phyloP scores from a whole-genome alignment of 75 land plant genomes.

The Cupressus sempervirens region DNA sequence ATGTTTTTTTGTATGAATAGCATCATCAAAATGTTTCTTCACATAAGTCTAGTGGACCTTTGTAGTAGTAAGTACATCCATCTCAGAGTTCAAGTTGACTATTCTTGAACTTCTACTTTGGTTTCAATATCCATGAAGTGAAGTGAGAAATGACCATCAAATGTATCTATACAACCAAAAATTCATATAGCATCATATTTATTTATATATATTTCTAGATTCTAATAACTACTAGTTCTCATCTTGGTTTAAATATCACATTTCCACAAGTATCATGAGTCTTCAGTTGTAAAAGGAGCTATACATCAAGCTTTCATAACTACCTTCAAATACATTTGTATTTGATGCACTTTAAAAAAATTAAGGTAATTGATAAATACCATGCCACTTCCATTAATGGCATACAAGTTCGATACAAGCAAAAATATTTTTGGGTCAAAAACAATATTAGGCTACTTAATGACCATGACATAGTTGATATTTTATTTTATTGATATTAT shows the following conservation, averaged over 20 bases:
- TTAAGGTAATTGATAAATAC: neutral
- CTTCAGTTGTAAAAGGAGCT: neutral
- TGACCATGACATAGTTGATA: neutral
- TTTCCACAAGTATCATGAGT: neutral
- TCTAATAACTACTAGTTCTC: neutral
- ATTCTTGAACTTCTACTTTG: too few relatives aligned
- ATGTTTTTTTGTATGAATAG: too few relatives aligned
- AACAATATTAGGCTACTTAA: neutral
- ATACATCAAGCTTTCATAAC: neutral
- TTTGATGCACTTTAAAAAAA: neutral
- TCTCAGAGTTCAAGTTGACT: too few relatives aligned
- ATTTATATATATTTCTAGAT: too few relatives aligned
- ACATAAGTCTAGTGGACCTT: too few relatives aligned
- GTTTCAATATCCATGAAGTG: too few relatives aligned
- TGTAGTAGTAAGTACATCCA: too few relatives aligned
- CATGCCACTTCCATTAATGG: neutral
- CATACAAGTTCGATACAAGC: neutral
- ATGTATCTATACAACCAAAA: neutral
- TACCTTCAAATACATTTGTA: neutral
- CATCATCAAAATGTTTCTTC: too few relatives aligned
- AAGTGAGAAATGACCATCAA: neutral
- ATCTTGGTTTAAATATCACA: neutral
- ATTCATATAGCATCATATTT: neutral
- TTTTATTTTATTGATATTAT: too few relatives aligned
- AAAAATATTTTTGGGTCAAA: neutral